phyloP scores from a whole-genome alignment of 1,284 basidiomycete genomes.

The Phaffia rhodozyma region DNA sequence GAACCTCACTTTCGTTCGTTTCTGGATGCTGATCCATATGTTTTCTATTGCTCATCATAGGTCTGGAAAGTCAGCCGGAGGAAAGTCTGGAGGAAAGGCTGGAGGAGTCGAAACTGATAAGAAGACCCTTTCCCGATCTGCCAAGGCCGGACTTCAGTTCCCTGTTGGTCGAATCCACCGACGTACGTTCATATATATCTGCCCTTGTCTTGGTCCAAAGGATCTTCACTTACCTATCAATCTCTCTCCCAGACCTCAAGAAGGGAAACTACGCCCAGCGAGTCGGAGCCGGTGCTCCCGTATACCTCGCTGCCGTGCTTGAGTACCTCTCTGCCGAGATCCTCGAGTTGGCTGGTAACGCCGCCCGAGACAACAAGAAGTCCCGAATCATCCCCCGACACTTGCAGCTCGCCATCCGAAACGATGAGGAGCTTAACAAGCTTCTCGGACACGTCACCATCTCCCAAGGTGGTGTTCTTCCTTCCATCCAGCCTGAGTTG shows the following conservation, averaged over 20 bases:
- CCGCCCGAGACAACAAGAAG: slow-evolving; percentile 47
- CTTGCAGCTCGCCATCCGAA: slow-evolving; percentile 77
- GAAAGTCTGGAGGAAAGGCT: slow-evolving; percentile 22
- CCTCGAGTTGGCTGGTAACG: slow-evolving; percentile 76
- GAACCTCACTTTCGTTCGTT: too few relatives aligned
- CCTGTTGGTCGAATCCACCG: slow-evolving; percentile 81
- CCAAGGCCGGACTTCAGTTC: slow-evolving; percentile 34
- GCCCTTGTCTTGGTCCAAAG: too few relatives aligned
- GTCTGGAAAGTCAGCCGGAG: slow-evolving; percentile 30
- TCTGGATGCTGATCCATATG: not conserved
- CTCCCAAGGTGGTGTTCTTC: slow-evolving; percentile 83
- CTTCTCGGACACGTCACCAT: slow-evolving; percentile 75
- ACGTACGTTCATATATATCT: slow-evolving; percentile 25
- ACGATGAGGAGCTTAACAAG: slow-evolving; percentile 57
- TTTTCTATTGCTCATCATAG: not conserved
- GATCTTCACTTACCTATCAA: too few relatives aligned
- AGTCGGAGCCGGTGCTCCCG: slow-evolving; percentile 42
- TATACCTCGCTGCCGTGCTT: slow-evolving; percentile 23
- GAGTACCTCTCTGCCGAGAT: slow-evolving; percentile 62
- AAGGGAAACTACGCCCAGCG: slow-evolving; percentile 72
- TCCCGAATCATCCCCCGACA: slow-evolving; percentile 86
- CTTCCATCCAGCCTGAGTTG: slow-evolving; percentile 53
- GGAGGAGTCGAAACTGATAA: slow-evolving; percentile 18
- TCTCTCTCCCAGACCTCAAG: slow-evolving; percentile 20
- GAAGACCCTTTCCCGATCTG: slow-evolving; percentile 25